Evolutionary conservation across 192 early-diverging fungal genomes (phyloP).

Genomic region (Coemansia sp.): DNA sequence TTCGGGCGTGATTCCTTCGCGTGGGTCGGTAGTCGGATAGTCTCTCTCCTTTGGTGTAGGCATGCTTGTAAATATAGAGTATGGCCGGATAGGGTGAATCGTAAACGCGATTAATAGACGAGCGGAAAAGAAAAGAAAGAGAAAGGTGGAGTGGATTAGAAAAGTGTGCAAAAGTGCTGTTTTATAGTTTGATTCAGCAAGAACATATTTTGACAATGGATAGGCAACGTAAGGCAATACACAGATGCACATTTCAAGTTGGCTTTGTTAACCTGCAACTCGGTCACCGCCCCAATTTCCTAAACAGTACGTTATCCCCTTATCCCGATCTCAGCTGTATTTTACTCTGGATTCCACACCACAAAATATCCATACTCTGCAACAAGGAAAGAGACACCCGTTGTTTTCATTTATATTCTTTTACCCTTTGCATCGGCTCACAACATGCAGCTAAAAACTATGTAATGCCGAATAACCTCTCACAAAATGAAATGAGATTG

Average conservation of each 20-base stretch:
- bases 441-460: neutral
- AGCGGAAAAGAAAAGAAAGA: neutral
- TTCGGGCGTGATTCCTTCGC: constrained; percentile 25
- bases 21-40: constrained; percentile 38
- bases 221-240: neutral
- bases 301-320: too few species aligned
- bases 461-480: constrained; percentile 1
- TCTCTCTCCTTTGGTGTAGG: constrained; percentile 11
- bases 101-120: neutral
- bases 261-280: too few species aligned
- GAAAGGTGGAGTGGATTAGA: neutral
- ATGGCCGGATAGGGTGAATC: neutral
- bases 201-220: constrained; percentile 3
- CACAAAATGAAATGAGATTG: neutral
- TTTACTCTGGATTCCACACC: too few species aligned
- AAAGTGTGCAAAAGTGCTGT: too few species aligned
- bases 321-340: too few species aligned
- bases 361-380: too few species aligned
- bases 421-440: neutral
- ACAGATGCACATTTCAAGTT: too few species aligned
- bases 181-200: neutral
- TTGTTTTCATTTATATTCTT: too few species aligned
- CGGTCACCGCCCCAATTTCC: too few species aligned
- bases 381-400: too few species aligned
- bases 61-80: neutral